phyloP scores from a whole-genome alignment of 2,329 filamentous ascomycete species.

The Aspergillus terreus region DNA sequence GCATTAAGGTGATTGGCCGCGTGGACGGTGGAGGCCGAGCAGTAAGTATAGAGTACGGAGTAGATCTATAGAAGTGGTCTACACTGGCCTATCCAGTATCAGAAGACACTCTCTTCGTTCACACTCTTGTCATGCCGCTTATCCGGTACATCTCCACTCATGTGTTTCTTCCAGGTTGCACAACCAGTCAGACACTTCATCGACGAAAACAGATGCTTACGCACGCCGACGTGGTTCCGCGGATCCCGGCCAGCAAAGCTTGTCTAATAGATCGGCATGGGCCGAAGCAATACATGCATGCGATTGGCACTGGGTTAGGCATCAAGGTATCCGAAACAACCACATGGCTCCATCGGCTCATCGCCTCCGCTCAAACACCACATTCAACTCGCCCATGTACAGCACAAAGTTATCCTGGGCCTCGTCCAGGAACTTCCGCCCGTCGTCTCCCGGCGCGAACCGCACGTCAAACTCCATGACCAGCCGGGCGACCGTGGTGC shows the following conservation, averaged over 20 bases:
- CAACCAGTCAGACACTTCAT: too few relatives aligned
- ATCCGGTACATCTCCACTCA: too few relatives aligned
- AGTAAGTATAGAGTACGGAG: too few relatives aligned
- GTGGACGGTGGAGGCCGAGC: too few relatives aligned
- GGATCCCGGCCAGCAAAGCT: not conserved
- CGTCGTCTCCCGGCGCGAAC: conserved; percentile 36
- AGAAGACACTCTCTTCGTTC: too few relatives aligned
- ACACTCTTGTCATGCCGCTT: too few relatives aligned
- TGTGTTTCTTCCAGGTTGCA: too few relatives aligned
- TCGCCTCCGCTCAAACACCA: conserved; percentile 12
- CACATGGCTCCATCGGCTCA: not conserved
- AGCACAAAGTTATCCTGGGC: conserved; percentile 38
- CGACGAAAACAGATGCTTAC: too few relatives aligned
- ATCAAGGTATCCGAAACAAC: not conserved
- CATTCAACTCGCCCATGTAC: conserved; percentile 13
- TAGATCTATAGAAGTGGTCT: too few relatives aligned
- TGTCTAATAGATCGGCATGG: not conserved
- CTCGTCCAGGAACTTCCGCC: conserved; percentile 25
- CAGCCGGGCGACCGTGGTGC: conserved; percentile 31
- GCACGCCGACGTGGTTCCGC: not conserved
- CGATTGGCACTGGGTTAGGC: not conserved
- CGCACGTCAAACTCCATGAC: conserved; percentile 33
- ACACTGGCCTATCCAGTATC: too few relatives aligned
- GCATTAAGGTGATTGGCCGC: too few relatives aligned
- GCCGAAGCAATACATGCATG: too few relatives aligned